Evolutionary conservation across 352 stramenopile species (phyloP).

Genomic region (Saprolegnia diclina): DNA sequence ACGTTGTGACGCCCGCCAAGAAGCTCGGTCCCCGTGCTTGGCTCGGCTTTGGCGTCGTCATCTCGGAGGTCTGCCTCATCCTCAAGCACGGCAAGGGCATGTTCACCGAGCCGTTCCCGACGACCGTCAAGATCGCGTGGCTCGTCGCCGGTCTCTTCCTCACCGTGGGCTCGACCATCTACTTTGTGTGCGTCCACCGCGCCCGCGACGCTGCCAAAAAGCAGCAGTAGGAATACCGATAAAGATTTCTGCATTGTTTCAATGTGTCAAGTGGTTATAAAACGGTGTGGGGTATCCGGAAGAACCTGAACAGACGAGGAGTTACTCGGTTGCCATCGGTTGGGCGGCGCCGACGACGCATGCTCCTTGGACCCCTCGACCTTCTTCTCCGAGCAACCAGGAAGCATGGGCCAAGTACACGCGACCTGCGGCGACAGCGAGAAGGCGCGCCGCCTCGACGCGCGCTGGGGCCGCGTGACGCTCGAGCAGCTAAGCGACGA

Average conservation of each 20-base stretch:
- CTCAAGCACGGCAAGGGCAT: conserved; percentile 80
- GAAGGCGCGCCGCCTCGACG: conserved; percentile 35
- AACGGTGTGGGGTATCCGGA: background rate
- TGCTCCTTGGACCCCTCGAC: background rate
- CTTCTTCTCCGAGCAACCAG: background rate
- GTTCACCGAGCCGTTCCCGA: conserved; percentile 83
- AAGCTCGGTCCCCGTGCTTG: conserved; percentile 78
- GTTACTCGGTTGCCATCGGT: background rate
- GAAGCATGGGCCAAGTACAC: conserved; percentile 3
- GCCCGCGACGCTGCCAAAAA: conserved; percentile 4
- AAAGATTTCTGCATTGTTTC: background rate
- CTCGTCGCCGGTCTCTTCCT: conserved; percentile 64
- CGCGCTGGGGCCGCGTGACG: conserved; percentile 58
- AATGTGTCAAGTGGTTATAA: background rate
- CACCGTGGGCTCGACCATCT: conserved; percentile 70
- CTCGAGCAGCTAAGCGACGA: conserved; percentile 59
- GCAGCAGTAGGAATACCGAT: background rate
- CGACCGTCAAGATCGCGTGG: conserved; percentile 77
- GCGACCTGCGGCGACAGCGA: background rate
- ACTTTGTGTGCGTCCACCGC: conserved; percentile 60
- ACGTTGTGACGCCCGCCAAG: conserved; percentile 49
- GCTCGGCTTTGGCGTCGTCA: conserved; percentile 74
- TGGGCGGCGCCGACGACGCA: background rate
- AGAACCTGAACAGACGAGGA: background rate
- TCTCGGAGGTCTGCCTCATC: conserved; percentile 71